Conservation (phyloP, 768 basidiomycete species). For the Hygrocybe coccinea region DNA sequence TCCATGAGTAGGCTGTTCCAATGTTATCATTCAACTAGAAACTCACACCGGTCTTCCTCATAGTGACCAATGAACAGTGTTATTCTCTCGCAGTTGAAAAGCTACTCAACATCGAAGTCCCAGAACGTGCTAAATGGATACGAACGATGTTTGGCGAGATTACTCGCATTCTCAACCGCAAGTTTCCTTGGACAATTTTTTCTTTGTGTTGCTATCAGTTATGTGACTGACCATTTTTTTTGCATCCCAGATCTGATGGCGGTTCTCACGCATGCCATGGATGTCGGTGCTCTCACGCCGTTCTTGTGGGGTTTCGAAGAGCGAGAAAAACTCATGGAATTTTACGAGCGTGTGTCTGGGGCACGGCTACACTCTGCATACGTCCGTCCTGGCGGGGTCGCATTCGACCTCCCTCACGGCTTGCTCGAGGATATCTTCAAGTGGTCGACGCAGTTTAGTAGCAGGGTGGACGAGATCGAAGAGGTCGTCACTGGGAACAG, state of each 20-base stretch:
- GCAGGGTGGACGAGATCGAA: slow-evolving; percentile 93
- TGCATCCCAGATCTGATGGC: slow-evolving; percentile 80
- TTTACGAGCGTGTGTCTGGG: slow-evolving; percentile 98
- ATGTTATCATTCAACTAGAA: slow-evolving; percentile 2
- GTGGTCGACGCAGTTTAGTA: slow-evolving; percentile 93
- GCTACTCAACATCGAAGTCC: slow-evolving; percentile 93
- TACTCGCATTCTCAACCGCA: slow-evolving; percentile 91
- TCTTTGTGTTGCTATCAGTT: too few species aligned
- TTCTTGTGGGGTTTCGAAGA: slow-evolving; percentile 99
- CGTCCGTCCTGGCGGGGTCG: slow-evolving; percentile 94
- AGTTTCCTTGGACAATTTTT: slow-evolving; percentile 21
- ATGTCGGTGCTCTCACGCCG: slow-evolving; percentile 95
- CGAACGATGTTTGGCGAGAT: slow-evolving; percentile 96
- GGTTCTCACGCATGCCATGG: slow-evolving; percentile 90
- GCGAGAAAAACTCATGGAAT: slow-evolving; percentile 99
- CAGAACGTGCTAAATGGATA: slow-evolving; percentile 97
- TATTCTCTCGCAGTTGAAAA: slow-evolving; percentile 98
- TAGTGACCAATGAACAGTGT: slow-evolving; percentile 98
- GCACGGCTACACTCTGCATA: slow-evolving; percentile 98
- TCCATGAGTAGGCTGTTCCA: slow-evolving; percentile 82
- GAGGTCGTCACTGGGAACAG: slow-evolving; percentile 97
- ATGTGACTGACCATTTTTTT: not conserved
- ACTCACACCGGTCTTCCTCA: slow-evolving; percentile 5
- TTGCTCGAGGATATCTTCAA: slow-evolving; percentile 97
- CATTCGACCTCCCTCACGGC: slow-evolving; percentile 97